Percentiles rank a stretch among this genome's conserved stretches.
Evolutionary conservation across 192 early-diverging fungal species (phyloP).

Genomic region (Podila epicladia): DNA sequence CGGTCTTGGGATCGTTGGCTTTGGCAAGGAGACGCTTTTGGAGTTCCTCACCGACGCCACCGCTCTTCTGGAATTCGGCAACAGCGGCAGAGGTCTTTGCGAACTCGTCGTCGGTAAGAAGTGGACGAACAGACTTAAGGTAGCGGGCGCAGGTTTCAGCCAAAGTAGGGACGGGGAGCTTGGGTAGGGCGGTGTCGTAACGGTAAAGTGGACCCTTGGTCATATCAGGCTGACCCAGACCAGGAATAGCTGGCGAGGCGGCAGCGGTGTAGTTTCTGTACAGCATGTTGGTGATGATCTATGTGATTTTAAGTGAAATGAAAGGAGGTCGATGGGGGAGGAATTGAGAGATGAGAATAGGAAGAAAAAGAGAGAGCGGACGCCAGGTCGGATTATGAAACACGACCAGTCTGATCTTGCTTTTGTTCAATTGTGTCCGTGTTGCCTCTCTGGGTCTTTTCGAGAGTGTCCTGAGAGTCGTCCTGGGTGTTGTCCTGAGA

Average conservation of each 20-base stretch:
- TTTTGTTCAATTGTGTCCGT: too few relatives aligned
- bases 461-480: too few relatives aligned
- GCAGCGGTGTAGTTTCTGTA: constrained; percentile 54
- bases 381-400: not conserved
- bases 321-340: not conserved
- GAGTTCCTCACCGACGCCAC: constrained; percentile 83
- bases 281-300: constrained; percentile 51
- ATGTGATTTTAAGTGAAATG: not conserved
- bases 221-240: constrained; percentile 48
- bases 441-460: too few relatives aligned
- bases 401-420: too few relatives aligned
- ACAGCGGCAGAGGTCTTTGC: constrained; percentile 72
- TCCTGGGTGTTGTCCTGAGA: too few relatives aligned
- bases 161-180: constrained; percentile 90
- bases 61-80: constrained; percentile 81
- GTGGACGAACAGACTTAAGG: constrained; percentile 78
- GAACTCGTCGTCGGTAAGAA: constrained; percentile 76
- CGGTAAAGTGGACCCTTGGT: constrained; percentile 72
- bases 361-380: not conserved
- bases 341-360: not conserved
- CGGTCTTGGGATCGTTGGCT: constrained; percentile 74
- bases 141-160: constrained; percentile 87
- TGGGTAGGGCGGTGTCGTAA: constrained; percentile 82
- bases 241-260: constrained; percentile 12
- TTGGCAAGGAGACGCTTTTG: constrained; percentile 86